A percentile compares a stretch with the other conserved stretches of the same genome.
Evolutionary conservation across 1,139 yeast species (phyloP).

Genomic region (Pichia sp.): DNA sequence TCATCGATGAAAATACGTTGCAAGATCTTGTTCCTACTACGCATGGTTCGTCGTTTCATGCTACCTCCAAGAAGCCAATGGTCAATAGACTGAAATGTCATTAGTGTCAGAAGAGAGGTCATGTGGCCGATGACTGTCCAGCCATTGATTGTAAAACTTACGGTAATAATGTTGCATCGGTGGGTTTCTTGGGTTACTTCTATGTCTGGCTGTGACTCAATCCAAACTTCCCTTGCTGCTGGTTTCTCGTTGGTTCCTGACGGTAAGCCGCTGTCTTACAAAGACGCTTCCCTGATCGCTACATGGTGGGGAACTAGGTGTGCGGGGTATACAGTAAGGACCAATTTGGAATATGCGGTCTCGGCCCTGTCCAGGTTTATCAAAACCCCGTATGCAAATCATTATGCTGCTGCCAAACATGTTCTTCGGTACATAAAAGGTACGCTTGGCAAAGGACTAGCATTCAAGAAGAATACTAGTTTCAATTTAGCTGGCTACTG

Average conservation of each 20-base stretch:
- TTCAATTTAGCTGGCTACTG: not conserved
- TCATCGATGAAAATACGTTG: not conserved
- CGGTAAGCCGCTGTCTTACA: no score
- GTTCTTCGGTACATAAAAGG: conserved; percentile 4
- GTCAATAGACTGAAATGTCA: not conserved
- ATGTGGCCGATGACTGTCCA: not conserved
- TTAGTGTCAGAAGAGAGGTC: not conserved
- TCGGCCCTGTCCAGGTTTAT: conserved; percentile 7
- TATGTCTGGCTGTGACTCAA: not conserved
- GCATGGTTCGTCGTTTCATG: not conserved
- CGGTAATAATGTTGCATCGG: not conserved
- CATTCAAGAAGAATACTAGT: not conserved
- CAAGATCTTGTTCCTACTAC: not conserved
- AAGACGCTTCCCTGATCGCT: no score
- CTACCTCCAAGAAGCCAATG: not conserved
- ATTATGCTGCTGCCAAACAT: conserved; percentile 6
- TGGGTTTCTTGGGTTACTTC: no score
- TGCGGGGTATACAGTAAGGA: conserved; percentile 5
- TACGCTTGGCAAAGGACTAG: not conserved
- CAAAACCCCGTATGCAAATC: not conserved
- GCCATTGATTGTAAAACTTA: not conserved
- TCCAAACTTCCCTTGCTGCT: not conserved
- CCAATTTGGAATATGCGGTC: conserved; percentile 4
- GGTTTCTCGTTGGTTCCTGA: no score
- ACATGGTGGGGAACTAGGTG: no score